phyloP scores from a whole-genome alignment of 371 early-diverging fungal genomes.

The Syncephalastrum contaminatum region DNA sequence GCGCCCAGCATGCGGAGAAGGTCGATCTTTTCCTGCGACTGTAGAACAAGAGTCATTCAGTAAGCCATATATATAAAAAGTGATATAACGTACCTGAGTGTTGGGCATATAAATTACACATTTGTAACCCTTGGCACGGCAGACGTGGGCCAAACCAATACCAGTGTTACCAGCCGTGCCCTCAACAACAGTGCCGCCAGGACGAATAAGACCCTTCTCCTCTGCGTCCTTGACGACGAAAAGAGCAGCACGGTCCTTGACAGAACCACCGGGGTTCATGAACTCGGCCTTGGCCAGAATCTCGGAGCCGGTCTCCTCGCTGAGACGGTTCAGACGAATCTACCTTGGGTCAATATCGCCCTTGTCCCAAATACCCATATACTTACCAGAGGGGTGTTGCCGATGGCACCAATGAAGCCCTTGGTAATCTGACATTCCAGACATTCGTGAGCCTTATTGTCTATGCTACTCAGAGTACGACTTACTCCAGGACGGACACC shows the following conservation, averaged over 20 bases:
- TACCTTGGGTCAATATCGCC: conserved; percentile 20
- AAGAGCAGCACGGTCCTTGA: conserved; percentile 95
- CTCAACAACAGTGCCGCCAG: conserved; percentile 95
- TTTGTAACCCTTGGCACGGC: conserved; percentile 92
- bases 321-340: conserved; percentile 74
- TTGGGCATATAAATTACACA: conserved; percentile 97
- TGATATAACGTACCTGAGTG: conserved; percentile 66
- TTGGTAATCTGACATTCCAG: conserved; percentile 47
- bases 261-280: conserved; percentile 98
- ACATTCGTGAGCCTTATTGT: neutral
- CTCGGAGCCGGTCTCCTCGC: conserved; percentile 84
- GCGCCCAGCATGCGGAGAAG: conserved; percentile 90
- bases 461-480: neutral
- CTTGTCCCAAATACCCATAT: neutral
- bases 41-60: neutral
- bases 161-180: conserved; percentile 98
- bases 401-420: conserved; percentile 90
- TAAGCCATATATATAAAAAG: too few species aligned
- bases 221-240: conserved; percentile 94
- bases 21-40: conserved; percentile 93
- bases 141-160: conserved; percentile 95
- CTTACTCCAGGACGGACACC: conserved; percentile 32
- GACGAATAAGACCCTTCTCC: conserved; percentile 75
- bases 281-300: conserved; percentile 95
- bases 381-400: conserved; percentile 91